Conservation (phyloP, 805 yeast genomes). For the Candida germanica region DNA sequence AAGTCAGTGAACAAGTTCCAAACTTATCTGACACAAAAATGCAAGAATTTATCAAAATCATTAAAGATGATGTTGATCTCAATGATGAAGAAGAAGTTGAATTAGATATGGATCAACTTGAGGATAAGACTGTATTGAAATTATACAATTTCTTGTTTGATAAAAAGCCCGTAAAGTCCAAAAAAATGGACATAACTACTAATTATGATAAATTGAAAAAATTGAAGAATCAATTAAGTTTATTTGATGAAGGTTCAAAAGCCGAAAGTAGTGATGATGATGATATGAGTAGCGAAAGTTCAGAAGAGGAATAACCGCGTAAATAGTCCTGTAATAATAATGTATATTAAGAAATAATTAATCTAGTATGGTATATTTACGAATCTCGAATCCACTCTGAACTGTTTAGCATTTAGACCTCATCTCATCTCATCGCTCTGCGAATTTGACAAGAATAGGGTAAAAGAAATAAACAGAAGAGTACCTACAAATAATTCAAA, state of each 20-base stretch:
- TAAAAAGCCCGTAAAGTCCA: conserved; percentile 30
- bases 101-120: conserved; percentile 90
- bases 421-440: too few species aligned
- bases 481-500: too few species aligned
- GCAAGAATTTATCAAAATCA: conserved; percentile 78
- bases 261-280: conserved; percentile 42
- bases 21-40: conserved; percentile 75
- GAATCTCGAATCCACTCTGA: too few species aligned
- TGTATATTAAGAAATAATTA: conserved; percentile 6
- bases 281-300: conserved; percentile 52
- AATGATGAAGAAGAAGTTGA: conserved; percentile 86
- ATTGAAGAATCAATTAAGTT: conserved; percentile 48
- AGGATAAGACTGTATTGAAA: conserved; percentile 75
- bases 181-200: conserved; percentile 33
- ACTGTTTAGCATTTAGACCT: too few species aligned
- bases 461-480: too few species aligned
- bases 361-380: too few species aligned
- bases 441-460: too few species aligned
- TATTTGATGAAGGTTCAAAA: conserved; percentile 35
- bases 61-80: conserved; percentile 60
- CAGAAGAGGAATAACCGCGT: conserved; percentile 60
- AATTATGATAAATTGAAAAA: conserved; percentile 60
- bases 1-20: conserved; percentile 81
- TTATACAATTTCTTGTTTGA: conserved; percentile 75
- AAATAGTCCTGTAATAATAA: conserved; percentile 8